Evolutionary conservation across 768 basidiomycete species (phyloP).

Genomic region (Trametes cingulata): DNA sequence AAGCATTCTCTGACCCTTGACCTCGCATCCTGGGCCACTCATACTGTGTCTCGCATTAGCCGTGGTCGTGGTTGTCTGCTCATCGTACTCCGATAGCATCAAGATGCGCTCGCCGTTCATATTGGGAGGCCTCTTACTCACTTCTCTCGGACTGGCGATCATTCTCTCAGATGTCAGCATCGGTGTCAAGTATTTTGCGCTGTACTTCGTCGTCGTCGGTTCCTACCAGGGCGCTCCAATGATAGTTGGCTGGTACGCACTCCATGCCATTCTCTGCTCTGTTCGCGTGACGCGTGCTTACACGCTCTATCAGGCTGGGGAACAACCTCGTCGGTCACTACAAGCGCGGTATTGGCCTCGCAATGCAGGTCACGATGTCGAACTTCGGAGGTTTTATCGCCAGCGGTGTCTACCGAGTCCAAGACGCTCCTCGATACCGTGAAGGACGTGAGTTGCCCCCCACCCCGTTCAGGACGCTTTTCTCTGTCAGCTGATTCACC

Average conservation of each 20-base stretch:
- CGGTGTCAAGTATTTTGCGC: constrained; percentile 71
- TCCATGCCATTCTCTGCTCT: background rate
- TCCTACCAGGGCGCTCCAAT: constrained; percentile 62
- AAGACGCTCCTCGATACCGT: constrained; percentile 61
- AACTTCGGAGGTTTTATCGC: constrained; percentile 68
- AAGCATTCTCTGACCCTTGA: constrained; percentile 22
- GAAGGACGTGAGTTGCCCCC: constrained; percentile 55
- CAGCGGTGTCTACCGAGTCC: constrained; percentile 57
- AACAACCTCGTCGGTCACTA: constrained; percentile 70
- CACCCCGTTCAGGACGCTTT: background rate
- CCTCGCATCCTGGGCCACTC: background rate
- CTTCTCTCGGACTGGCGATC: constrained; percentile 61
- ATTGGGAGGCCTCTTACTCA: constrained; percentile 48
- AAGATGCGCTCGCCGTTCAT: constrained; percentile 61
- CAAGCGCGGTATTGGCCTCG: constrained; percentile 72
- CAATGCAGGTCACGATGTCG: constrained; percentile 64
- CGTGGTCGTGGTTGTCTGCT: constrained; percentile 49
- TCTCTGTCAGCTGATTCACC: background rate
- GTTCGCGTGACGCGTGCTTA: too few species aligned
- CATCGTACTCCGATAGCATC: constrained; percentile 58
- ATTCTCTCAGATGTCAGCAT: constrained; percentile 54
- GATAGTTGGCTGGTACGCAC: constrained; percentile 51
- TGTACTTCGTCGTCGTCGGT: constrained; percentile 68
- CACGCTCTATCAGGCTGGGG: constrained; percentile 36
- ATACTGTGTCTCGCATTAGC: constrained; percentile 36